These are phyloP conservation scores for Coniferiporia weirii DNA, from an alignment of 1,284 basidiomycete species.

Conservation along the genomic window DNA sequence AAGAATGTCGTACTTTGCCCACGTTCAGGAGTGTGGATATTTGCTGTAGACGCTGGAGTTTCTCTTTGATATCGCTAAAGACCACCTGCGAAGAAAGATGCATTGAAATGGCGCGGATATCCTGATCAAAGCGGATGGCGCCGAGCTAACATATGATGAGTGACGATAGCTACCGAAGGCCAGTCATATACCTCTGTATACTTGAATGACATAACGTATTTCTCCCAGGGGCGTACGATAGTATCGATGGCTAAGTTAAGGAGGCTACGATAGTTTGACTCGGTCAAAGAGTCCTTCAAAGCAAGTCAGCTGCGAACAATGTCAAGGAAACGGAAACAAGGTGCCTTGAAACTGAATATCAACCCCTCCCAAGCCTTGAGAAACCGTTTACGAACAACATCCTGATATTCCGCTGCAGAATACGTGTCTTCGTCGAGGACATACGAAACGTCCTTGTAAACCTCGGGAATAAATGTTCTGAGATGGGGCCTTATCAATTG, in stretches of 20 bases:
- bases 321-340: neutral
- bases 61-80: conserved; percentile 86
- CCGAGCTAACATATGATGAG: conserved; percentile 59
- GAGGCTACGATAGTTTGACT: conserved; percentile 82
- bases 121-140: conserved; percentile 94
- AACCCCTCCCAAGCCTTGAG: conserved; percentile 80
- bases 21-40: conserved; percentile 90
- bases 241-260: conserved; percentile 83
- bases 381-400: conserved; percentile 85
- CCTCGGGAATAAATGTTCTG: conserved; percentile 77
- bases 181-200: conserved; percentile 72
- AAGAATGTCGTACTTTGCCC: conserved; percentile 57
- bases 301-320: neutral
- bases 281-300: conserved; percentile 74
- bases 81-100: conserved; percentile 83
- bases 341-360: conserved; percentile 80
- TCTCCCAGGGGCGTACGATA: conserved; percentile 92
- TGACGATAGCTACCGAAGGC: conserved; percentile 1
- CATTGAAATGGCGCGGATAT: conserved; percentile 78
- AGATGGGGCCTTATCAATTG: conserved; percentile 85
- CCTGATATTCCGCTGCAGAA: conserved; percentile 77
- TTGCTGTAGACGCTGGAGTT: conserved; percentile 89
- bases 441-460: conserved; percentile 88
- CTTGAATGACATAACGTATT: conserved; percentile 71
- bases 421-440: conserved; percentile 87